phyloP scores from a whole-genome alignment of 306 rosid species.

The Sesbania bispinosa region DNA sequence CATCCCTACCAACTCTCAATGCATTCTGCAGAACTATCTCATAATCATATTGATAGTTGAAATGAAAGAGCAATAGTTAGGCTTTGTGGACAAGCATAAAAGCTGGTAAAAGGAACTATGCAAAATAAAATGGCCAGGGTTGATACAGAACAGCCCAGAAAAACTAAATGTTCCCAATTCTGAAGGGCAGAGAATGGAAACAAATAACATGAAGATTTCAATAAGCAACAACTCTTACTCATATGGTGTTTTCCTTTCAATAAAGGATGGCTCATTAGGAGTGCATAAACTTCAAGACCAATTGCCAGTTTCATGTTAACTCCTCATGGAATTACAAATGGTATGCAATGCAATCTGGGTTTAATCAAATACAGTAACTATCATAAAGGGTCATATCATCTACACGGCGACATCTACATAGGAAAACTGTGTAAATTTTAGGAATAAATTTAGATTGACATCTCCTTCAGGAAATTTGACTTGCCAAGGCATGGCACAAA shows the following conservation, averaged over 20 bases:
- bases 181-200: not conserved
- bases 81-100: not conserved
- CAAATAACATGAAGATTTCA: not conserved
- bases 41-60: conserved; percentile 4
- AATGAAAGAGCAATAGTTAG: conserved; percentile 5
- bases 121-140: not conserved
- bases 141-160: no score
- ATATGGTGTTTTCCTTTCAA: not conserved
- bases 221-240: not conserved
- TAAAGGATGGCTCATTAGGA: not conserved
- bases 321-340: not conserved
- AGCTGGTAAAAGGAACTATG: not conserved
- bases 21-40: conserved; percentile 65
- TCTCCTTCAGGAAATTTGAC: not conserved
- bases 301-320: not conserved
- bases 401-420: not conserved
- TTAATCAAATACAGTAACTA: not conserved
- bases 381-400: conserved; percentile 12
- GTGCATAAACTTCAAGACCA: not conserved
- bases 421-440: not conserved
- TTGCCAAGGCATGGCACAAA: not conserved
- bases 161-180: not conserved
- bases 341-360: not conserved
- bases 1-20: conserved; percentile 78
- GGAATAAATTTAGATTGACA: not conserved